Evolutionary conservation across 2,329 filamentous ascomycete species (phyloP), one percentile per base, ranked within the genome.

Genomic region (Ophiostoma quercus): DNA sequence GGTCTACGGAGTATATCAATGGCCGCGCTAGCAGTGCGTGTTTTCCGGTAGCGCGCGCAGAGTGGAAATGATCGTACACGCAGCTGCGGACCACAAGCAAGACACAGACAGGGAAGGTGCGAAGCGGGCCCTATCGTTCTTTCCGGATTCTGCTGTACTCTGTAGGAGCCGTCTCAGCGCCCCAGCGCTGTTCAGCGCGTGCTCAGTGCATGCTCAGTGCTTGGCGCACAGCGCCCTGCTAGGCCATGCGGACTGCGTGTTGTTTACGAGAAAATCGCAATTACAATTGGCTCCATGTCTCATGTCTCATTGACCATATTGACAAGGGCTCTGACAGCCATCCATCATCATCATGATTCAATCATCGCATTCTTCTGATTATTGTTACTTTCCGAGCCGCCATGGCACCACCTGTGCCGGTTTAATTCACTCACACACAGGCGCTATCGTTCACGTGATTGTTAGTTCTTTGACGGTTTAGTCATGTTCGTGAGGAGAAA

Each of bases 1-100:
- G 5, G 29, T 47, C 16, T 47, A 47, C 39, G 12, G 11, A 41
- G 39, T 47, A 47, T 19, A 16, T 34, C 34, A 1, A 34, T n/a
- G 43, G 57, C n/a, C 14, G 60, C 60, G 60, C 60, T 63, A 63
- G 51, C 37, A 63, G 51, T 63, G 57, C 57, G 57, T 62, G 57
- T 62, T 62, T 62, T 62, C 57, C 25, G 60, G 16, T 67, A 69
- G 37, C 65, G 63, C 63, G 63, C 65, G 57, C 51, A 57, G 51
- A 41, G 51, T 67, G 68, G 57, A 62, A 62, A 62, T 62, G 57
- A 62, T 57, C 25, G 25, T 29, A 57, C 25, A 57, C 22, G 51
- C 51, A 57, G 9, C 25, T 57, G 51, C 22, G 22, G 22, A 29
- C 51, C 9, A 12, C 14, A 57, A 25, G 51, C n/a, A n/a, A 57